Percentiles rank a stretch among this genome's conserved stretches.
phyloP scores from a whole-genome alignment of 1,284 basidiomycete genomes.

The Apiotrichum porosum region DNA sequence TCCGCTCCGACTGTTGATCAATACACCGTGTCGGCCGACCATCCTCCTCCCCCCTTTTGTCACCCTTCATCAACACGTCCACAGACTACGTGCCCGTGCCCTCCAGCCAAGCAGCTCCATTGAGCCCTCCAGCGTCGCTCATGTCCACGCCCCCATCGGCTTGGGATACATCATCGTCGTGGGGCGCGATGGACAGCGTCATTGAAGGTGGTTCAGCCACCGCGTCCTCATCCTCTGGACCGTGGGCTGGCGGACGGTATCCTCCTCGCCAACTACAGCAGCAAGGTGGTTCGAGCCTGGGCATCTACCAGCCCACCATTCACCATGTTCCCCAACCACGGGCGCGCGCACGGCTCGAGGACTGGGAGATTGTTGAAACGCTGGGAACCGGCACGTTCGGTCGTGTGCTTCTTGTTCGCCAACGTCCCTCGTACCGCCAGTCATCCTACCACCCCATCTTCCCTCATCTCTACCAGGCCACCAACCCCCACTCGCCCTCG shows the following conservation, averaged over 20 bases:
- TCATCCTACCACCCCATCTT: slow-evolving; percentile 49
- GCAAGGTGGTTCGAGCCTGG: neutral
- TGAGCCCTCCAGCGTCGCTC: slow-evolving; percentile 38
- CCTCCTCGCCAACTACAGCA: no score
- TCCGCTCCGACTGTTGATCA: no score
- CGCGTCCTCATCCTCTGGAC: slow-evolving; percentile 1
- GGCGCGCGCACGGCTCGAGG: slow-evolving; percentile 34
- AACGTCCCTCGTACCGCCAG: slow-evolving; percentile 45
- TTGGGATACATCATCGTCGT: slow-evolving; percentile 30
- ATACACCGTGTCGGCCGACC: no score
- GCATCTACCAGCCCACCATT: slow-evolving; percentile 3
- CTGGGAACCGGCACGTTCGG: slow-evolving; percentile 50
- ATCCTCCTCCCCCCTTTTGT: no score
- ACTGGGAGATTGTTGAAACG: slow-evolving; percentile 50
- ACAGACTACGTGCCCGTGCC: slow-evolving; percentile 19
- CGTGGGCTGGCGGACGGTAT: slow-evolving; percentile 5
- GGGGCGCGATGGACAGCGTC: slow-evolving; percentile 22
- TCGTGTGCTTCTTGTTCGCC: slow-evolving; percentile 47
- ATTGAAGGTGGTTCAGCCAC: slow-evolving; percentile 7
- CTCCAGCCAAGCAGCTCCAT: slow-evolving; percentile 19
- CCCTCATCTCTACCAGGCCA: slow-evolving; percentile 42
- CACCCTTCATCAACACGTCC: no score
- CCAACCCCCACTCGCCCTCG: slow-evolving; percentile 37
- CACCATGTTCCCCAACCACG: slow-evolving; percentile 5
- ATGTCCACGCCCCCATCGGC: slow-evolving; percentile 35